Percentiles rank a stretch among this genome's conserved stretches.
phyloP scores from a whole-genome alignment of 1,284 basidiomycete genomes.

The Rhizopogon hawkerae region DNA sequence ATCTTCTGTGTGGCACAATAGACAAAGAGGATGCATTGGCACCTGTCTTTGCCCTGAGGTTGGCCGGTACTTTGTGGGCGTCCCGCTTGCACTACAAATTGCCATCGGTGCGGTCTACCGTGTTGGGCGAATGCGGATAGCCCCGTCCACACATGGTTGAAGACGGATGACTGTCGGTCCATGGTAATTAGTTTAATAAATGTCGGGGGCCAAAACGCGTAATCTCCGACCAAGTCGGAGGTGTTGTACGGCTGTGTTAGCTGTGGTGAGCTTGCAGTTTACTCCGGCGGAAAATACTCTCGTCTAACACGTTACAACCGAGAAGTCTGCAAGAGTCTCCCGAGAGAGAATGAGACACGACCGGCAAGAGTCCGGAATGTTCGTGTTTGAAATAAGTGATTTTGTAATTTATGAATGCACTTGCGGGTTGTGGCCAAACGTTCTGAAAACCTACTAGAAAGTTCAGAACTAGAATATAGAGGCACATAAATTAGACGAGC shows the following conservation, averaged over 20 bases:
- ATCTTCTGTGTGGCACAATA: not conserved
- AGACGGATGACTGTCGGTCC: not conserved
- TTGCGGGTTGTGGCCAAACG: not conserved
- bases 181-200: not conserved
- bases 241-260: not conserved
- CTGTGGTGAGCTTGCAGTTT: not conserved
- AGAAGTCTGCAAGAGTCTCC: too few relatives aligned
- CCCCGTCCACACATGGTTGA: not conserved
- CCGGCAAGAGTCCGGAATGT: not conserved
- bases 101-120: not conserved
- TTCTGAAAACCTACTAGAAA: not conserved
- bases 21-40: not conserved
- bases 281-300: not conserved
- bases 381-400: not conserved
- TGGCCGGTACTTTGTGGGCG: not conserved
- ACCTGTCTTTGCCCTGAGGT: not conserved
- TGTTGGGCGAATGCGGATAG: not conserved
- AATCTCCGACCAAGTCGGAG: not conserved
- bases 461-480: not conserved
- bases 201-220: not conserved
- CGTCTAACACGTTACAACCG: too few relatives aligned
- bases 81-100: not conserved
- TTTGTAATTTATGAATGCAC: not conserved
- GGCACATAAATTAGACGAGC: not conserved
- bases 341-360: not conserved